Evolutionary conservation across 2,329 filamentous ascomycete species (phyloP), one percentile per base, ranked within the genome.

Genomic region (Coniochaeta sp.): DNA sequence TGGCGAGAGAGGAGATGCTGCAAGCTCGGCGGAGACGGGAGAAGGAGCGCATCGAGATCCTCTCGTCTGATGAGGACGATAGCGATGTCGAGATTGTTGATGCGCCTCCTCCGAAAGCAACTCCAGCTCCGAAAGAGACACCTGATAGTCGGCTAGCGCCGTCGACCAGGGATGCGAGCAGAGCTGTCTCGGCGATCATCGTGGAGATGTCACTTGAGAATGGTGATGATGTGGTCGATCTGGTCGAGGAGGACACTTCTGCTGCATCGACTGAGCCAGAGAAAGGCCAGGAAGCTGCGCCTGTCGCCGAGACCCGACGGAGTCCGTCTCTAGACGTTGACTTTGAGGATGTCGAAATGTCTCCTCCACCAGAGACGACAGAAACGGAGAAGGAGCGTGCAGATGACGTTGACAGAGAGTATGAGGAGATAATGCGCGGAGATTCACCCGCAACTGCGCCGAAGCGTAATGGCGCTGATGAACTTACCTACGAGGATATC

Each of bases 71-170:
- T 42, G 78, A 77, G 20, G 75, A 74, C 31, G 78, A 76, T 14
- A 77, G 72, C 53, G 81, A 83, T 58, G 59, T 85, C 22, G 75
- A 85, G 60, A 70, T 85, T 28, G 57, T 85, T 9, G 79, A 84
- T 33, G 70, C 67, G 1, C 69, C 71, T 2, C 70, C 70, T 1
- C 63, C 61, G n/a, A n/a, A n/a, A n/a, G n/a, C n/a, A n/a, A n/a
- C n/a, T n/a, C n/a, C n/a, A n/a, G n/a, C n/a, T n/a, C n/a, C n/a
- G 13, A 65, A 67, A 49, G 60, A 58, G 33, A 16, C 32, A 13
- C 7, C 38, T 13, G 4, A 26, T 12, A n/a, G 4, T 10, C 7
- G 38, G 20, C 38, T 42, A 24, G 22, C 20, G 20, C 33, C 2
- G 12, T 42, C 38, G 8, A 8, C 12, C 3, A 42, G 38, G 13